phyloP scores from a whole-genome alignment of 2,329 filamentous ascomycete species.

The Plectosphaerella cucumerina region DNA sequence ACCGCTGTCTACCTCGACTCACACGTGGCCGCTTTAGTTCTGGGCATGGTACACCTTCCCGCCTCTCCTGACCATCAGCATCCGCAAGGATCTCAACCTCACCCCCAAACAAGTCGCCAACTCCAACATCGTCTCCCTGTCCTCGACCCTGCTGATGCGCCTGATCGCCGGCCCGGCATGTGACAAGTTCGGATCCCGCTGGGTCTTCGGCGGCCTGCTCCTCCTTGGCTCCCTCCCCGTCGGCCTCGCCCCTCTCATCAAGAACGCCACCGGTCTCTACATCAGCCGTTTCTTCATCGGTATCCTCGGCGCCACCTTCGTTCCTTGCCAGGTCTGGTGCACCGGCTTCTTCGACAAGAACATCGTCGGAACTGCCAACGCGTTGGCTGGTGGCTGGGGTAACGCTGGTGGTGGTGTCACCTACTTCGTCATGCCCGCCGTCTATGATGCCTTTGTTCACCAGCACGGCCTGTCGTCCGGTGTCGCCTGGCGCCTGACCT shows the following conservation, averaged over 20 bases:
- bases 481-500: constrained; percentile 78
- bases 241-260: constrained; percentile 74
- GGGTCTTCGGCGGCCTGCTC: constrained; percentile 75
- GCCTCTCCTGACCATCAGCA: constrained; percentile 72
- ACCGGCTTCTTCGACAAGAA: constrained; percentile 94
- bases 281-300: constrained; percentile 75
- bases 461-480: constrained; percentile 56
- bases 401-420: constrained; percentile 88
- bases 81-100: constrained; percentile 73
- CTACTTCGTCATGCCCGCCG: constrained; percentile 89
- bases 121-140: constrained; percentile 83
- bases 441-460: constrained; percentile 71
- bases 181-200: constrained; percentile 76
- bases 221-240: constrained; percentile 76
- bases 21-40: constrained; percentile 51
- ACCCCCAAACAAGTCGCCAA: constrained; percentile 71
- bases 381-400: constrained; percentile 70
- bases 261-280: constrained; percentile 60
- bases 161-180: constrained; percentile 78
- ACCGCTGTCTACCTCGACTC: constrained; percentile 30
- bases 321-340: constrained; percentile 88
- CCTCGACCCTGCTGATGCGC: constrained; percentile 71
- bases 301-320: constrained; percentile 73
- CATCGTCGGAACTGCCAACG: constrained; percentile 83
- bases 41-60: constrained; percentile 93